phyloP scores from a whole-genome alignment of 2,329 filamentous ascomycete species.

The Penicillium verrucosum region DNA sequence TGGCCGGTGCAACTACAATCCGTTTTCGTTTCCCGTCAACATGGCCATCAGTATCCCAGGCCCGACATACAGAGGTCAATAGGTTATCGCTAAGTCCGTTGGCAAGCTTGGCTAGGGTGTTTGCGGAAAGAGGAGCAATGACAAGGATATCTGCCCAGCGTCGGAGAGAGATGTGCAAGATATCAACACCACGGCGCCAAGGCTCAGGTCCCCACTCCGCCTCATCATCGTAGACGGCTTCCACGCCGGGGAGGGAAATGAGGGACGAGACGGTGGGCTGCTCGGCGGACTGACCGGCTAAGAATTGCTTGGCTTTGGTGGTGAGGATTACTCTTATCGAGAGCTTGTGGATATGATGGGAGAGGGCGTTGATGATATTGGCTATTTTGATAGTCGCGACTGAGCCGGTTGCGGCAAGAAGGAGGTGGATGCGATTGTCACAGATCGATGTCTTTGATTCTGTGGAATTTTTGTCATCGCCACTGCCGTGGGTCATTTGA shows the following conservation, averaged over 20 bases:
- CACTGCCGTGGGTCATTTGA: neutral
- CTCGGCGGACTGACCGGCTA: slow-evolving; percentile 69
- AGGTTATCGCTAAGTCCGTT: slow-evolving; percentile 73
- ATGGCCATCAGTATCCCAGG: slow-evolving; percentile 71
- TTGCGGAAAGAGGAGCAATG: slow-evolving; percentile 82
- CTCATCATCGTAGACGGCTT: slow-evolving; percentile 71
- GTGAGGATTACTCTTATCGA: slow-evolving; percentile 81
- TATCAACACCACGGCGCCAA: slow-evolving; percentile 70
- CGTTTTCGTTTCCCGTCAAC: slow-evolving; percentile 57
- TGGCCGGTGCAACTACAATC: slow-evolving; percentile 71
- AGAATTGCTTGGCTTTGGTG: slow-evolving; percentile 66
- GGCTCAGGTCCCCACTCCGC: slow-evolving; percentile 72
- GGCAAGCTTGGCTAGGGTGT: slow-evolving; percentile 76
- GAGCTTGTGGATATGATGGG: slow-evolving; percentile 47
- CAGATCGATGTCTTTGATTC: neutral
- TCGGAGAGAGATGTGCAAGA: slow-evolving; percentile 82
- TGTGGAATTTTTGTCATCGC: neutral
- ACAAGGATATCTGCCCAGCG: slow-evolving; percentile 75
- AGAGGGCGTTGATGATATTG: slow-evolving; percentile 53
- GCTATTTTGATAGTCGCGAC: slow-evolving; percentile 81
- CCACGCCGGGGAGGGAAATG: slow-evolving; percentile 62
- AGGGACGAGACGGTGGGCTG: slow-evolving; percentile 66
- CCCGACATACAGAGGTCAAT: slow-evolving; percentile 66
- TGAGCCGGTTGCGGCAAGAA: slow-evolving; percentile 64
- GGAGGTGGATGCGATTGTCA: slow-evolving; percentile 3